phyloP scores from a whole-genome alignment of 768 basidiomycete species.

The Hygrocybe punicea region DNA sequence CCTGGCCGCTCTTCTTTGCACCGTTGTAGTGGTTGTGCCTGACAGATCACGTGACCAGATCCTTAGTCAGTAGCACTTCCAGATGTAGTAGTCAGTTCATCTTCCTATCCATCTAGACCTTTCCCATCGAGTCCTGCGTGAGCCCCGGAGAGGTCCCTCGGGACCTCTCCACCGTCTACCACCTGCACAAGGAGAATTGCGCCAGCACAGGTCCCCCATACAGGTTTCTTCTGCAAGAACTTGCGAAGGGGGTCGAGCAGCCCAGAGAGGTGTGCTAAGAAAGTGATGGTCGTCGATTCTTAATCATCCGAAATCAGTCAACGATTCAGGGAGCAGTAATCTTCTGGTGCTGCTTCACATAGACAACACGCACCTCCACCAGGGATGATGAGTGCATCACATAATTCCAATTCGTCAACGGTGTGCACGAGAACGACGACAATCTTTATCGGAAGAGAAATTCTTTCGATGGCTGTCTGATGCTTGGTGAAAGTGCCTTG shows the following conservation, averaged over 20 bases:
- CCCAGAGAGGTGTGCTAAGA: conserved; percentile 65
- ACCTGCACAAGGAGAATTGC: conserved; percentile 80
- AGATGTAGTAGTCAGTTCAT: no score
- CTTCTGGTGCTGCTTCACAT: neutral
- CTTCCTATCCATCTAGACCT: no score
- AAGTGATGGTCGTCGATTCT: conserved; percentile 92
- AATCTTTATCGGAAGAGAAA: conserved; percentile 46
- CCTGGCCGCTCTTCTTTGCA: conserved; percentile 83
- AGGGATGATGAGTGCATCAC: no score
- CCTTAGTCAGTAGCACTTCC: no score
- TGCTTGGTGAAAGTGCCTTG: conserved; percentile 95
- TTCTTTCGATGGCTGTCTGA: conserved; percentile 60
- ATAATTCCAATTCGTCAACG: no score
- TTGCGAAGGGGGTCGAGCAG: no score
- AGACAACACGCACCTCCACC: conserved; percentile 63
- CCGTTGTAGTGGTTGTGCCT: no score
- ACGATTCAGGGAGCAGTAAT: neutral
- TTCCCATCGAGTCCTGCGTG: no score
- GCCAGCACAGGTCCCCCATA: conserved; percentile 96
- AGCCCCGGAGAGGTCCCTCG: no score
- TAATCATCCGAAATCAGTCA: neutral
- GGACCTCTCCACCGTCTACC: no score
- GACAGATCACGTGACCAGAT: no score
- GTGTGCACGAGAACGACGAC: conserved; percentile 46
- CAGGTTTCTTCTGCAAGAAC: no score